Percentiles rank a stretch among this genome's conserved stretches.
phyloP scores from a whole-genome alignment of 345 rosid genomes.

The Gossypium rotundifolium region DNA sequence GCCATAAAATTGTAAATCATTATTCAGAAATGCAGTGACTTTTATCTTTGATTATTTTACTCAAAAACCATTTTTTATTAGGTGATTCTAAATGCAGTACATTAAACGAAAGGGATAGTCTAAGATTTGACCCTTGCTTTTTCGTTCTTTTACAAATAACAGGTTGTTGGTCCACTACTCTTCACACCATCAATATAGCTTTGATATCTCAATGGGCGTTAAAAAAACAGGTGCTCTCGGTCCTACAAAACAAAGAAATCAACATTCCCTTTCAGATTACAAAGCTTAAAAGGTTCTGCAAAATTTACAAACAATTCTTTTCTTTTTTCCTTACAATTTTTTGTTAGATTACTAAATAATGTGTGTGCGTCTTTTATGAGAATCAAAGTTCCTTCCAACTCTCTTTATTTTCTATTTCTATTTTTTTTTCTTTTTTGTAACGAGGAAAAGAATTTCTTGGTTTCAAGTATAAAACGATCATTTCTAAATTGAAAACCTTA shows the following conservation, averaged over 20 bases:
- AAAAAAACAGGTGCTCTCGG: background rate
- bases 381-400: background rate
- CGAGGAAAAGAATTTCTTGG: background rate
- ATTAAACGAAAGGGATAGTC: background rate
- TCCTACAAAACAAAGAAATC: conserved; percentile 9
- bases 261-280: background rate
- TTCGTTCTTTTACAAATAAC: background rate
- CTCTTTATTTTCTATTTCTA: too few species aligned
- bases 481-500: too few species aligned
- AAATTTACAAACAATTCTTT: background rate
- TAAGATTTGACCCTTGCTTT: background rate
- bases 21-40: background rate
- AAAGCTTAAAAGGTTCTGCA: background rate
- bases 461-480: too few species aligned
- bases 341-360: too few species aligned
- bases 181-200: conserved; percentile 1
- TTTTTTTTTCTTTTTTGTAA: background rate
- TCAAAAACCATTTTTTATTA: background rate
- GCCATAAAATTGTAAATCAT: background rate
- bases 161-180: background rate
- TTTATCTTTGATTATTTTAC: background rate
- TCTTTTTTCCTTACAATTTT: too few species aligned
- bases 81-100: background rate
- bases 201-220: conserved; percentile 12
- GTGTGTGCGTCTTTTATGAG: background rate